Percentiles rank a stretch among this genome's conserved stretches.
These are phyloP conservation scores for Diaporthe sp. DNA, from an alignment of 2,329 filamentous ascomycete species.

Conservation along the genomic window DNA sequence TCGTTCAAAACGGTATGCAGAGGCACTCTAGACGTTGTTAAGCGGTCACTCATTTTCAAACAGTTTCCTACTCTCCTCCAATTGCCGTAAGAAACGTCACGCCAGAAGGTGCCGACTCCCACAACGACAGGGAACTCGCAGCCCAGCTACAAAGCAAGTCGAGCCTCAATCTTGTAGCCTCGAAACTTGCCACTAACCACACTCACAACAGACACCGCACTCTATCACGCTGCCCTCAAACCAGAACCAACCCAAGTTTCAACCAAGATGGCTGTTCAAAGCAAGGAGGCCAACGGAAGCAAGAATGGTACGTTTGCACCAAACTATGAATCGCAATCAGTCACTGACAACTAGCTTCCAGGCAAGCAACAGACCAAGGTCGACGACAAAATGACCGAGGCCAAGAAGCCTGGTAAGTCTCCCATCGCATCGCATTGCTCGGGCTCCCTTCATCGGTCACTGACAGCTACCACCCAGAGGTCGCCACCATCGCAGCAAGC, in stretches of 20 bases:
- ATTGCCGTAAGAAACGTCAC: not conserved
- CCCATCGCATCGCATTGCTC: not conserved
- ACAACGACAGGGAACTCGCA: not conserved
- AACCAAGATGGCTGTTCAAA: not conserved
- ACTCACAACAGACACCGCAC: not conserved
- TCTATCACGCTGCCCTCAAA: slow-evolving; percentile 17
- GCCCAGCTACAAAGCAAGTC: not conserved
- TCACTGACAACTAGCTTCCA: not conserved
- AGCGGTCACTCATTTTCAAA: not conserved
- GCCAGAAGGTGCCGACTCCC: not conserved
- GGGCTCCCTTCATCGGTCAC: not conserved
- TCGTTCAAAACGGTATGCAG: not conserved
- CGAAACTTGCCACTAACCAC: not conserved
- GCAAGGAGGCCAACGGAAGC: not conserved
- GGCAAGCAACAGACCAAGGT: not conserved
- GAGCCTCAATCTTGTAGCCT: not conserved
- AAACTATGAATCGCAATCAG: not conserved
- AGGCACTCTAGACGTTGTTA: fast-evolving
- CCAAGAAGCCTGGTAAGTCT: not conserved
- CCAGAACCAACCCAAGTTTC: not conserved
- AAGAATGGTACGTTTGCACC: not conserved
- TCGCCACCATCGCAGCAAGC: not conserved
- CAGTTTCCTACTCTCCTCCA: not conserved
- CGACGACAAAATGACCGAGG: not conserved
- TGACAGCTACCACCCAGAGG: not conserved